Evolutionary conservation across 352 stramenopile genomes (phyloP), one percentile per base, ranked within the genome.

Genomic region (Phytophthora sojae): DNA sequence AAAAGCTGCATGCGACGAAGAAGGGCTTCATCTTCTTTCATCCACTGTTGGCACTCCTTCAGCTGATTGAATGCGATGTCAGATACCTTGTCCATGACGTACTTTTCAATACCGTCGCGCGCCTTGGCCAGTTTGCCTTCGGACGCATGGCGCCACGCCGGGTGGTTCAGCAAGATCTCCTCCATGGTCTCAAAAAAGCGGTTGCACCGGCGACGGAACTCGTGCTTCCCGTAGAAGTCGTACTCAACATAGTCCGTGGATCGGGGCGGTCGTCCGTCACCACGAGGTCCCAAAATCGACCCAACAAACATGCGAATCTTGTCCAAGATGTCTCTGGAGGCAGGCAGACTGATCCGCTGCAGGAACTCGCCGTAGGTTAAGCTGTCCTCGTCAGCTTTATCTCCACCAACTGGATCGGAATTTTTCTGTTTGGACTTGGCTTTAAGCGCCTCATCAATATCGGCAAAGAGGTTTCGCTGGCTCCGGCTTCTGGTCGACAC

Each of bases 61-160:
- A 94, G 60, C 25, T 92, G 78, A 62, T 89, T 87, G 53, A 97
- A 91, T 30, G 89, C 88, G 29, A 96, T 85, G 58, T 93, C 76
- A 1, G 82, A 82, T 15, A 98, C 71, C 59, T 97, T 96, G 63
- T 95, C 89, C 89, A 98, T 96, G 15, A 98, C 88, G 59, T 97
- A 97, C 64, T 97, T 97, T 70, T 98, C 93, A 45, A 98, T 86
- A 1, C 91, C 82, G 61, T 97, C 89, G 8, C 93, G 83, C 5
- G 84, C 91, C 56, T 86, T 91, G 2, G 69, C 29, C 2, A 96
- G 62, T 29, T 77, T 92, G 2, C 72, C 37, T 51, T 96, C 89
- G 3, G 85, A 90, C 0, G 69, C 79, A 62, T 93, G 79, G 6
- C 86, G 74, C 89, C 89, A 96, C 4, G 81, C 73, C 4, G 85